Evolutionary conservation across 2,329 filamentous ascomycete species (phyloP).

Genomic region (Periconia digitata): DNA sequence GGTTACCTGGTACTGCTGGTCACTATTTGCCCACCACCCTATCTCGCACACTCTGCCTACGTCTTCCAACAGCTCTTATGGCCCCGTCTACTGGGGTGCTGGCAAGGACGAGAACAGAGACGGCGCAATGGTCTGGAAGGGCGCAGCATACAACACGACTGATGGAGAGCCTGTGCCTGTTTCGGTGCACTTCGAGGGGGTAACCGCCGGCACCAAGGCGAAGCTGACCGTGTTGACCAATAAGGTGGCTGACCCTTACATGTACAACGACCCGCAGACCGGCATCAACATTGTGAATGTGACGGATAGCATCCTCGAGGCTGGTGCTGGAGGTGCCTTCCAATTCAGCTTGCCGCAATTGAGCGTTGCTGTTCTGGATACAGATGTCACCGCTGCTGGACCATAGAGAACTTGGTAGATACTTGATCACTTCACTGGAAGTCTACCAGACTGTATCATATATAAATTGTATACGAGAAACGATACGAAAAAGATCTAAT

Average conservation of each 20-base stretch:
- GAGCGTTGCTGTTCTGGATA: slow-evolving; percentile 59
- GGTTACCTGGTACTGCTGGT: slow-evolving; percentile 40
- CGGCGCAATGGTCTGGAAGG: slow-evolving; percentile 47
- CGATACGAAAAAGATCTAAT: no score
- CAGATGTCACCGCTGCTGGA: slow-evolving; percentile 10
- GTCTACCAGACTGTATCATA: no score
- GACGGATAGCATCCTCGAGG: slow-evolving; percentile 19
- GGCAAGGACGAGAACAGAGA: slow-evolving; percentile 38
- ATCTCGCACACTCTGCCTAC: slow-evolving; percentile 51
- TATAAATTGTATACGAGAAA: no score
- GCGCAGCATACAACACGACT: slow-evolving; percentile 54
- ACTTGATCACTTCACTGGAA: no score
- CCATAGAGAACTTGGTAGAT: background rate
- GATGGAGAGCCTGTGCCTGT: slow-evolving; percentile 23
- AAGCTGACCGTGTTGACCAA: slow-evolving; percentile 49
- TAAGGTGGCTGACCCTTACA: slow-evolving; percentile 37
- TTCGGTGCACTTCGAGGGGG: slow-evolving; percentile 32
- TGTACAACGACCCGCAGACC: slow-evolving; percentile 48
- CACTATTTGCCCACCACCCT: slow-evolving; percentile 45
- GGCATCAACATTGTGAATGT: slow-evolving; percentile 49
- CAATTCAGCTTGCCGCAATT: slow-evolving; percentile 56
- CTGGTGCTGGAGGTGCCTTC: slow-evolving; percentile 51
- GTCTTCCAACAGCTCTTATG: slow-evolving; percentile 38
- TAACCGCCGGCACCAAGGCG: slow-evolving; percentile 26
- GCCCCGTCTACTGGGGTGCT: slow-evolving; percentile 51